Base-by-base conservation (phyloP, 176 grass and related monocot genomes). In the Rhynchospora pubera region DNA sequence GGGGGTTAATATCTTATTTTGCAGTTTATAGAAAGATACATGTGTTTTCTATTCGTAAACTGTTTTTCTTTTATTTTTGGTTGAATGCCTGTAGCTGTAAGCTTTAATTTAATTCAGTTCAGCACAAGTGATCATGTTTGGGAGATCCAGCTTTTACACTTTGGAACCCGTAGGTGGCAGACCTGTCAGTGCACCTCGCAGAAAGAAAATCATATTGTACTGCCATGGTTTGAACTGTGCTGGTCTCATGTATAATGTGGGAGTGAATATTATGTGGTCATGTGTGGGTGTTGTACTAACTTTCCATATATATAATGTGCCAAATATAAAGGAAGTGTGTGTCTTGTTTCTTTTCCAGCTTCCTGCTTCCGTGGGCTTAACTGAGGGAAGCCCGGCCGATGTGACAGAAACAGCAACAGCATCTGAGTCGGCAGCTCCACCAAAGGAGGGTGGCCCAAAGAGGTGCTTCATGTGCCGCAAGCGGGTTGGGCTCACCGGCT, bases 401-500 rank as follows among this genome's bases (percentile, higher is more conserved):
- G 55, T 83, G 81, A 56, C 57, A 26, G 60, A 39, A 39, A 39
- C 59, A 50, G 21, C 57, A 9, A 0, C 22, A 45, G 32, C 28
- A 26, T 6, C 69, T 1, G 69, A 73, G 45, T 24, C 46, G 5
- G 70, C 72, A 30, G 57, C 57, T 47, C 57, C 57, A 13, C 11
- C 32, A 47, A 48, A 62, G 28, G 62, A 99, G 84, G 93, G 91
- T 39, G 96, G 89, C 23, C 91, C 92, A 65, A 95, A 82, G 28
- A 88, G 96, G 39, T 98, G 96, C 60, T 67, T 50, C 50, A 88
- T 78, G 28, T 98, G 96, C 48, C 83, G 82, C 85, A 98, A 93
- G 78, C 90, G 90, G 63, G 92, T 98, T 0, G 91, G 96, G 13
- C 89, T 95, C 59, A 94, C 89, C 19, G 91, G 96, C 45, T 95